Evolutionary conservation across 371 early-diverging fungal species (phyloP), one percentile per base, ranked within the genome.

Genomic region (Amoeboaphelidium occidentale): DNA sequence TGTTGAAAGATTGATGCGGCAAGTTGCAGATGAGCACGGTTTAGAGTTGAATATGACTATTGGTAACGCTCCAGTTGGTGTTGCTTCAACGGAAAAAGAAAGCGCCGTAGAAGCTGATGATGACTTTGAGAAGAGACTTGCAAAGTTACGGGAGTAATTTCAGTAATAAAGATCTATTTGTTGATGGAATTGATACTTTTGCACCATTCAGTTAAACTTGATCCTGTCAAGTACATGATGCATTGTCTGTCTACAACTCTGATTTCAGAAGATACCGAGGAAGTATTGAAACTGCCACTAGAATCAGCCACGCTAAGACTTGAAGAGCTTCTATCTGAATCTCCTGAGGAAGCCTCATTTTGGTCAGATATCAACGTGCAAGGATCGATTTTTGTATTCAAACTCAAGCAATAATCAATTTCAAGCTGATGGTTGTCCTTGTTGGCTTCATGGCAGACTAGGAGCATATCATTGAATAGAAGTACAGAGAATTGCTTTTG

Each of bases 21-120:
- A 84, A 62, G 86, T 88, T 13, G 93, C 90, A 26, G 93, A 92
- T 53, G 86, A 87, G 55, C 78, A 82, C 59, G 89, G 89, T 1
- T 58, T 92, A 50, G 89, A 84, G 58, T 59, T 87, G 48, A 78
- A 79, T 51, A 62, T 66, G 66, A 62, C 66, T 26, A 58, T 73
- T 4, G 52, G 64, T 63, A 65, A 17, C 59, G 63, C 42, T 59
- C 61, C 20, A 44, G 47, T 63, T 68, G 26, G 62, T 63, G 45
- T 60, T 79, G 27, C 17, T 10, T 17, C 6, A 17, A 32, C 39
- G 39, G 39, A 6, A 6, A 32, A 32, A 6, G 17, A 17, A 10
- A 10, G 10, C 6, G 39, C 39, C 17, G 17, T 10, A 10, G 17
- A 6, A 10, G 39, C 6, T 6, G 10, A 32, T 32, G 39, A 32